A percentile compares a stretch with the other conserved stretches of the same genome.
These are phyloP conservation scores for Skeletonema potamos DNA, from an alignment of 108 stramenopile genomes.

Conservation along the genomic window DNA sequence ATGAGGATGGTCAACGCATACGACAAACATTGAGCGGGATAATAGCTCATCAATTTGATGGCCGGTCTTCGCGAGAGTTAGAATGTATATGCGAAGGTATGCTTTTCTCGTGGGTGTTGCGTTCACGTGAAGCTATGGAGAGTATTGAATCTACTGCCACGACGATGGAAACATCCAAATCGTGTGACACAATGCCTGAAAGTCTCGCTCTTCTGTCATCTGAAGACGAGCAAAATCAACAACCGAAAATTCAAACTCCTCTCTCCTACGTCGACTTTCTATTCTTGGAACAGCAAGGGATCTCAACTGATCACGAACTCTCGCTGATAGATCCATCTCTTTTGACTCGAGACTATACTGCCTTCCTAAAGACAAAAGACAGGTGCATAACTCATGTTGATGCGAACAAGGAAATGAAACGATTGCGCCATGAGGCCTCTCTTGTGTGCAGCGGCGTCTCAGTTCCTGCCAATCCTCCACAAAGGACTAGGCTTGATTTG, in stretches of 20 bases:
- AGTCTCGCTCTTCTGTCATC: too few species aligned
- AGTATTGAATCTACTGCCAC: not conserved
- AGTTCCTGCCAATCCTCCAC: not conserved
- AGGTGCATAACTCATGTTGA: not conserved
- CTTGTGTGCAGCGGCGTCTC: not conserved
- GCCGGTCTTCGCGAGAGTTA: conserved; percentile 3
- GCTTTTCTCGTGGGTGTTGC: conserved; percentile 21
- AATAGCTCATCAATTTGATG: conserved; percentile 1
- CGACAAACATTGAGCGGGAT: not conserved
- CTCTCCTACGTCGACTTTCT: conserved; percentile 16
- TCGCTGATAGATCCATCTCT: not conserved
- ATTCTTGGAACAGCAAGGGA: conserved; percentile 14
- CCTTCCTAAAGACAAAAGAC: conserved; percentile 4
- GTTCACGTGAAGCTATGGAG: conserved; percentile 10
- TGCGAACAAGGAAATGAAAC: not conserved
- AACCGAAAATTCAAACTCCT: conserved; percentile 6
- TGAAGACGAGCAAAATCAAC: not conserved
- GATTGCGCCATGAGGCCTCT: conserved; percentile 10
- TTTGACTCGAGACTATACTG: conserved; percentile 4
- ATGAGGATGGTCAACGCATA: conserved; percentile 1
- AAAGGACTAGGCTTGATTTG: conserved; percentile 5
- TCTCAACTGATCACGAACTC: conserved; percentile 17
- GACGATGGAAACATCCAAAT: not conserved
- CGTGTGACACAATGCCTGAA: not conserved
- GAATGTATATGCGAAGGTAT: conserved; percentile 18